phyloP scores from a whole-genome alignment of 176 grass and related monocot genomes.

The Eleusine coracana region DNA sequence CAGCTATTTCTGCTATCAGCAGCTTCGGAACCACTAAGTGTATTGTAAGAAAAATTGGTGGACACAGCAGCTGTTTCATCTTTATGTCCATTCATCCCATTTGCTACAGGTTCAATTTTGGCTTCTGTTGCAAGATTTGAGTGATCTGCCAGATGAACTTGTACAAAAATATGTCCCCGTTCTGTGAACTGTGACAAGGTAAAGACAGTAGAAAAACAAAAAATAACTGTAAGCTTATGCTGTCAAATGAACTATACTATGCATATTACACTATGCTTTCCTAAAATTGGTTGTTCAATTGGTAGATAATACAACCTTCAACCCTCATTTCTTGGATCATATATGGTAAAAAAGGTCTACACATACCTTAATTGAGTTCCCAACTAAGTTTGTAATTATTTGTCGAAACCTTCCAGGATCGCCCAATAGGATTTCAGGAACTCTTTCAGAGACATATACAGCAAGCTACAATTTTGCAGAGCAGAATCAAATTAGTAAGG shows the following conservation, averaged over 20 bases:
- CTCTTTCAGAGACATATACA: slow-evolving; percentile 90
- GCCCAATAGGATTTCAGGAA: slow-evolving; percentile 88
- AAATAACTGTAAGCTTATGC: slow-evolving; percentile 33
- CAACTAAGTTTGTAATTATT: slow-evolving; percentile 98
- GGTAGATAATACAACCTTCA: neutral
- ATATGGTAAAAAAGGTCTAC: slow-evolving; percentile 11
- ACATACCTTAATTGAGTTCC: slow-evolving; percentile 94
- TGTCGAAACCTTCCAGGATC: slow-evolving; percentile 97
- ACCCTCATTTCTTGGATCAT: neutral
- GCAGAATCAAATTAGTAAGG: slow-evolving; percentile 35
- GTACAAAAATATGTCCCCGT: slow-evolving; percentile 93
- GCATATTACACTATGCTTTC: slow-evolving; percentile 4
- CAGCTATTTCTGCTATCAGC: slow-evolving; percentile 87
- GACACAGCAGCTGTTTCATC: slow-evolving; percentile 55
- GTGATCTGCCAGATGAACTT: slow-evolving; percentile 89
- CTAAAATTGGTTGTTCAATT: neutral
- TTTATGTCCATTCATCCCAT: slow-evolving; percentile 61
- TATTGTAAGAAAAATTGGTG: slow-evolving; percentile 53
- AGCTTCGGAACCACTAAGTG: slow-evolving; percentile 89
- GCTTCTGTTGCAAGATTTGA: slow-evolving; percentile 72
- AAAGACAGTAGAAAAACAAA: slow-evolving; percentile 39
- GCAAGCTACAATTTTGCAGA: slow-evolving; percentile 72
- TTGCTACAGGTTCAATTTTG: slow-evolving; percentile 53
- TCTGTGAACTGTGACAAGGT: slow-evolving; percentile 77
- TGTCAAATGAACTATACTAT: slow-evolving; percentile 31